These are phyloP conservation scores for Leishmania tropica DNA, from an alignment of 208 protist species.

Conservation along the genomic window DNA sequence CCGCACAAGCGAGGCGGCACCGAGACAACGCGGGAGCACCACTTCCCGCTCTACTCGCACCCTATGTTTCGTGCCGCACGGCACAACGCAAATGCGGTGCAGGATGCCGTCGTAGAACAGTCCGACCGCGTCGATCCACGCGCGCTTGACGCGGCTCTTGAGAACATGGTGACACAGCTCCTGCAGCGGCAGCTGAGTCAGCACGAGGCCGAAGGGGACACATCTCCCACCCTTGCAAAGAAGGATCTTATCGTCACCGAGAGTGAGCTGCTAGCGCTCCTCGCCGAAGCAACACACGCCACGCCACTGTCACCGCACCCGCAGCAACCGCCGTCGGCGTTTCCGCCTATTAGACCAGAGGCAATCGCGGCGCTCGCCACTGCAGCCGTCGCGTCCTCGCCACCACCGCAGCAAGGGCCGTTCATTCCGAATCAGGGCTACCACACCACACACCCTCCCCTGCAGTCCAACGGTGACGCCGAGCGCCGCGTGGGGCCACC, in stretches of 20 bases:
- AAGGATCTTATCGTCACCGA: conserved; percentile 9
- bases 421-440: background rate
- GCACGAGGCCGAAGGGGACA: background rate
- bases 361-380: background rate
- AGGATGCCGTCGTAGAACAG: conserved; percentile 9
- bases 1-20: conserved; percentile 26
- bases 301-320: background rate
- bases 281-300: conserved; percentile 2
- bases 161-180: conserved; percentile 52
- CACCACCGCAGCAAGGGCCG: background rate
- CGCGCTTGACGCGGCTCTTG: conserved; percentile 37
- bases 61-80: conserved; percentile 52
- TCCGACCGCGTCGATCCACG: conserved; percentile 6
- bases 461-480: background rate
- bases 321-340: background rate
- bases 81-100: conserved; percentile 12
- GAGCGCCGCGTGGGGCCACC: background rate
- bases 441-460: background rate
- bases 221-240: background rate
- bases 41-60: conserved; percentile 77
- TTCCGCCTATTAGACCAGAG: background rate
- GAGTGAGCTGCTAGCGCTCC: conserved; percentile 15
- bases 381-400: background rate
- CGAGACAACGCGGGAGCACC: conserved; percentile 37
- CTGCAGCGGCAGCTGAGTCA: conserved; percentile 27